Base-by-base conservation (phyloP, 208 protist genomes). In the Acanthamoeba polyphaga region DNA sequence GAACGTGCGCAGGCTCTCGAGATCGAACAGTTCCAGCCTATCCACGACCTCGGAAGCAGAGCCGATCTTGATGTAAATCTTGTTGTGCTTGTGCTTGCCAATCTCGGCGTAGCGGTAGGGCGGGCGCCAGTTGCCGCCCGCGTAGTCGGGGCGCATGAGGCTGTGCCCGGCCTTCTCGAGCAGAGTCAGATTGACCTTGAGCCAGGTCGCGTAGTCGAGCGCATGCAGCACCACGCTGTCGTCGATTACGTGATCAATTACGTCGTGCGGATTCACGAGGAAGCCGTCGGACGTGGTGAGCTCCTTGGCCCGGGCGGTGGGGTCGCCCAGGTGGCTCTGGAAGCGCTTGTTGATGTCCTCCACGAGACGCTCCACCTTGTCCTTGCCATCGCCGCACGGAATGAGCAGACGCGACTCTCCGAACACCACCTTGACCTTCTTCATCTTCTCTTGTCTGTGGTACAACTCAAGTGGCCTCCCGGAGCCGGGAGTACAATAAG, bases 11-110 rank as follows among this genome's bases (percentile, higher is more conserved):
- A 89, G 46, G 82, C 22, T 64, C 82, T 89, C 82, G 49, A 17
- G 24, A 89, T 89, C 82, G 29, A 89, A 89, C 9, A 89, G 82
- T 49, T 89, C 82, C 15, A 89, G 82, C 7, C 82, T 49, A 19
- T 89, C 82, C 12, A 89, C 82, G 9, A 62, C n/a, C 64, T 66
- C 58, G 24, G 38, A 46, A 19, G 27, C 29, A 19, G 46, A 27
- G 82, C 82, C 82, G 29, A 89, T 58, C 46, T 89, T 89, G 53
- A 89, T 38, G 82, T 89, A 89, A 38, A 89, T 58, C 58, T 89
- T 89, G 82, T 89, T 89, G 82, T 89, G 82, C 82, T 89, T 89
- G 82, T 89, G 82, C 27, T n/a, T 29, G 34, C 82, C 82, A 12
- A 89, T 62, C 46, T 89, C 82, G 58, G 82, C 82, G 29, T 89